Conservation (phyloP, 2,329 filamentous ascomycete species). For the Domatiomyces globalis region DNA sequence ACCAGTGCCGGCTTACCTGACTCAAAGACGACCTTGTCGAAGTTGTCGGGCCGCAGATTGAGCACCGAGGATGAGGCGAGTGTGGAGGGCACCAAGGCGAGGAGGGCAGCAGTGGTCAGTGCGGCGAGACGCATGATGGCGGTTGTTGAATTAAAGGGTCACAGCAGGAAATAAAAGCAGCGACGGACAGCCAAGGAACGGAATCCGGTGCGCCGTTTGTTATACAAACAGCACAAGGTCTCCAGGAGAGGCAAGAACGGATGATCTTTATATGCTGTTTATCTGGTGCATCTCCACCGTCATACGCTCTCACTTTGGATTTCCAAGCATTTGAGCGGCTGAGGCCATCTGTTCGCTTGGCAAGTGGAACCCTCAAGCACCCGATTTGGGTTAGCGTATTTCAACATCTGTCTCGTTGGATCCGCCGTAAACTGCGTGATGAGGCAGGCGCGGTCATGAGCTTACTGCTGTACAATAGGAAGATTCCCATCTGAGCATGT, state of each 20-base stretch:
- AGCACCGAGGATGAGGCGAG: constrained; percentile 50
- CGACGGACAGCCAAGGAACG: neutral
- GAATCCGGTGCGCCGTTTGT: neutral
- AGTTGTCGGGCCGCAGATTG: constrained; percentile 80
- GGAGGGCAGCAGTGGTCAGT: constrained; percentile 3
- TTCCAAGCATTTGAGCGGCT: neutral
- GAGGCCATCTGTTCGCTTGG: neutral
- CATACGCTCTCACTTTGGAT: neutral
- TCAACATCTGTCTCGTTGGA: neutral
- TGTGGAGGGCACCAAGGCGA: constrained; percentile 24
- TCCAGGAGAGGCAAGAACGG: neutral
- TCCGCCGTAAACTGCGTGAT: too few relatives aligned
- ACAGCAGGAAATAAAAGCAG: neutral
- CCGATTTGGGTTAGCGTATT: neutral
- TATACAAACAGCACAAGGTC: neutral
- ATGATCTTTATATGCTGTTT: neutral
- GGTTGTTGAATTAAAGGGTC: neutral
- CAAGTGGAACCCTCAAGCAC: neutral
- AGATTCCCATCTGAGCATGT: too few relatives aligned
- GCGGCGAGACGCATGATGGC: neutral
- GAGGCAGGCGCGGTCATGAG: too few relatives aligned
- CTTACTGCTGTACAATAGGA: too few relatives aligned
- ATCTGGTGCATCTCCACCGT: neutral
- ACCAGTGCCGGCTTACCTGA: constrained; percentile 91
- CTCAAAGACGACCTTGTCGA: constrained; percentile 76